Conservation (phyloP, 2,329 filamentous ascomycete genomes). For the Rhynchosporium secalis region DNA sequence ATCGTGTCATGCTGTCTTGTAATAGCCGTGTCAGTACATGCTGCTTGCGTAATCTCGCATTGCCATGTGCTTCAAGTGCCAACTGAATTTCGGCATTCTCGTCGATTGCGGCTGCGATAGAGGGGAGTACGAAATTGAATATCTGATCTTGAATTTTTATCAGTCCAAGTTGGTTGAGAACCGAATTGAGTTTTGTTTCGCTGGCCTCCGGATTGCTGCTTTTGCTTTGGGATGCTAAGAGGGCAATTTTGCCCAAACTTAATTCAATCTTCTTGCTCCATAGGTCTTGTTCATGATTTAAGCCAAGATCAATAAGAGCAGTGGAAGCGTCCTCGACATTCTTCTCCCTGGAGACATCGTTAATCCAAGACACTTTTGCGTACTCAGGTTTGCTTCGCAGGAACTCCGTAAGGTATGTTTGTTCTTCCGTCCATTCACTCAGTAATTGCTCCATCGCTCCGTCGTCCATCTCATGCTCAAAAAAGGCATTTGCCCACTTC, state of each 20-base stretch:
- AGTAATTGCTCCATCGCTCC: slow-evolving; percentile 69
- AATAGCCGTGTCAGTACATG: slow-evolving; percentile 70
- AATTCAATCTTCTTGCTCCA: slow-evolving; percentile 95
- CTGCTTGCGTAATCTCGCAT: slow-evolving; percentile 56
- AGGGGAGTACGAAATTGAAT: slow-evolving; percentile 68
- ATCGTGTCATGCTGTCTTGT: slow-evolving; percentile 64
- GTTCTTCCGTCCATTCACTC: slow-evolving; percentile 67
- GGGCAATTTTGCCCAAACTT: slow-evolving; percentile 80
- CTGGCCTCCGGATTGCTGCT: slow-evolving; percentile 37
- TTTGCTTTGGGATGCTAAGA: slow-evolving; percentile 59
- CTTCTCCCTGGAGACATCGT: slow-evolving; percentile 76
- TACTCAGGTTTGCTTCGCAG: slow-evolving; percentile 70
- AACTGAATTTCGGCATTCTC: slow-evolving; percentile 75
- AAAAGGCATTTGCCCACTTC: slow-evolving; percentile 67
- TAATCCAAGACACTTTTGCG: slow-evolving; percentile 88
- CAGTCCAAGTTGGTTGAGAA: slow-evolving; percentile 36
- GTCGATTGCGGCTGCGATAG: slow-evolving; percentile 73
- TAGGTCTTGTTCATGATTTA: slow-evolving; percentile 71
- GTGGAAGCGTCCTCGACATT: slow-evolving; percentile 73
- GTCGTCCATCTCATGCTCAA: slow-evolving; percentile 71
- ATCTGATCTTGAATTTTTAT: slow-evolving; percentile 79
- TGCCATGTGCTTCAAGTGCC: slow-evolving; percentile 61
- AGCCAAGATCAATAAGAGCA: slow-evolving; percentile 69
- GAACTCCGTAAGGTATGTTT: slow-evolving; percentile 73
- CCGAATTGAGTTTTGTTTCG: slow-evolving; percentile 42